Percentiles rank a stretch among this genome's conserved stretches.
phyloP scores from a whole-genome alignment of 306 rosid genomes.

The Arachis stenosperma region DNA sequence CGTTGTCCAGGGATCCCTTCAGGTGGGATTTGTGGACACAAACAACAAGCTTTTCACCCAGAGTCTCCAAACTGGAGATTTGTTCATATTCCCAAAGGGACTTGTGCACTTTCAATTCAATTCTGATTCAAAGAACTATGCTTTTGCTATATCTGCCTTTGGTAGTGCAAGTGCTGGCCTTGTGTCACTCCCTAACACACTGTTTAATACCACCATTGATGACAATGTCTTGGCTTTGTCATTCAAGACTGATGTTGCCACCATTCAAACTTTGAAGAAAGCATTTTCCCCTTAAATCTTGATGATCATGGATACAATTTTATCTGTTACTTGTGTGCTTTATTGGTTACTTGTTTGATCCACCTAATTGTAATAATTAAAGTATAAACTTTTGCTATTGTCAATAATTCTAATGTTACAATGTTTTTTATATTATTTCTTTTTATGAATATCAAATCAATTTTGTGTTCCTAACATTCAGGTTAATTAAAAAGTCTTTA shows the following conservation, averaged over 20 bases:
- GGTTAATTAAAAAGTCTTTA: too few species aligned
- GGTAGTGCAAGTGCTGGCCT: constrained; percentile 57
- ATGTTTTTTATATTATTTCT: too few species aligned
- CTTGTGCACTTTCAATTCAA: constrained; percentile 58
- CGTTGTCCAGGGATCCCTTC: constrained; percentile 37
- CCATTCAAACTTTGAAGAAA: constrained; percentile 50
- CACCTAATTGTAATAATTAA: background rate
- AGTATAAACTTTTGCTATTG: background rate
- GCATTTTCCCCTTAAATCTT: constrained; percentile 28
- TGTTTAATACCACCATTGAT: constrained; percentile 49
- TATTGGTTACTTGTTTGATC: background rate
- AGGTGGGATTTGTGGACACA: constrained; percentile 61
- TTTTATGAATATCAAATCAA: too few species aligned
- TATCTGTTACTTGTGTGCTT: background rate
- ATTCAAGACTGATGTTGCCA: constrained; percentile 51
- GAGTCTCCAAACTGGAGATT: constrained; percentile 40
- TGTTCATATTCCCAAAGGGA: constrained; percentile 62
- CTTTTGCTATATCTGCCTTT: constrained; percentile 54
- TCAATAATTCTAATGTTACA: too few species aligned
- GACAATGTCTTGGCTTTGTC: constrained; percentile 53
- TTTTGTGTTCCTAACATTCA: too few species aligned
- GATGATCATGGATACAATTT: background rate
- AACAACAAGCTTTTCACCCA: constrained; percentile 54
- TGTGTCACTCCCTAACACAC: constrained; percentile 44
- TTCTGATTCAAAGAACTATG: constrained; percentile 3